Evolutionary conservation across 73 alveolate species (phyloP).

Genomic region (Breviolum minutum): DNA sequence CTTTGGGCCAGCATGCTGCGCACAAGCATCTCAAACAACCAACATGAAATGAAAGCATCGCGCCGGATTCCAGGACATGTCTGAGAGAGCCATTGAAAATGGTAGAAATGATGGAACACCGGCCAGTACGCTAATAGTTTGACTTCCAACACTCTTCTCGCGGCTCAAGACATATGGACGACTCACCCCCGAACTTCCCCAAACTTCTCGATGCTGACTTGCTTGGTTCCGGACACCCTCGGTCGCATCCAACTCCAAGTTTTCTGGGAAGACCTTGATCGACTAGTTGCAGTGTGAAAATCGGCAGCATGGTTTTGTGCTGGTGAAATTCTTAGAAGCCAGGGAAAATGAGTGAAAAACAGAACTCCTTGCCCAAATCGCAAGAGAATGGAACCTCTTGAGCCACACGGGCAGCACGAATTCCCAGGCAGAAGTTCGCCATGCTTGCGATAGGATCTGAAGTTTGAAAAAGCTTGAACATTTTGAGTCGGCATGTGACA

Average conservation of each 20-base stretch:
- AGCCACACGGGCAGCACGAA: constrained; percentile 53
- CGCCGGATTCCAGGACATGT: too few relatives aligned
- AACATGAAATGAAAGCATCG: neutral
- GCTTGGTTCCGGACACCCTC: neutral
- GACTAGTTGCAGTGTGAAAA: too few relatives aligned
- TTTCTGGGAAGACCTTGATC: neutral
- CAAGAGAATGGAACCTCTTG: constrained; percentile 8
- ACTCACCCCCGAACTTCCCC: too few relatives aligned
- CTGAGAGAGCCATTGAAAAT: too few relatives aligned
- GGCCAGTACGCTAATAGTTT: too few relatives aligned
- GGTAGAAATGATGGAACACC: too few relatives aligned
- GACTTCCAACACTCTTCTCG: too few relatives aligned
- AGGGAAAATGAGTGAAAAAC: neutral
- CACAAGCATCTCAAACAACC: neutral
- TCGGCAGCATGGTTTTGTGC: too few relatives aligned
- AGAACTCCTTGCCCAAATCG: neutral
- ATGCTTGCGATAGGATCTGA: neutral
- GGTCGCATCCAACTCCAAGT: neutral
- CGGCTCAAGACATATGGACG: too few relatives aligned
- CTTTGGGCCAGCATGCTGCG: constrained; percentile 62
- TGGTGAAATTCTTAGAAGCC: neutral
- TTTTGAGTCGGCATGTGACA: too few relatives aligned
- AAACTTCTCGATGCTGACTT: neutral
- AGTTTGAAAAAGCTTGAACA: too few relatives aligned
- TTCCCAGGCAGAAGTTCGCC: constrained; percentile 39